Conservation (phyloP, 805 yeast genomes). For the Saccharomyces eubayanus region DNA sequence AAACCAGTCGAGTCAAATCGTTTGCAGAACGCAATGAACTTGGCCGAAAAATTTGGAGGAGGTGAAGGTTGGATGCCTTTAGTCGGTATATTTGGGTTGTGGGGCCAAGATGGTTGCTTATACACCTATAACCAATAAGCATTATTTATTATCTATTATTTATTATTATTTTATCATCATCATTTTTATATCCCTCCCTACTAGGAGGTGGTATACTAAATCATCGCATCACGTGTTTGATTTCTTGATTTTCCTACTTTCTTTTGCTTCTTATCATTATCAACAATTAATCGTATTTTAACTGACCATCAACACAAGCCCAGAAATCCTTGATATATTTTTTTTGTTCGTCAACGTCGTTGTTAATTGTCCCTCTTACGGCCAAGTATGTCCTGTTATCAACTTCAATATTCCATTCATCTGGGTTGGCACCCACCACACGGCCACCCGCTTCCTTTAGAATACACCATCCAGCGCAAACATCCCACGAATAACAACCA, state of each 20-base stretch:
- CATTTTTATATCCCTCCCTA: background rate
- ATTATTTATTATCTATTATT: background rate
- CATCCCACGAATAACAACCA: slow-evolving; percentile 65
- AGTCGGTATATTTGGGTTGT: slow-evolving; percentile 46
- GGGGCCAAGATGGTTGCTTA: slow-evolving; percentile 69
- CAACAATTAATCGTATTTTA: slow-evolving; percentile 30
- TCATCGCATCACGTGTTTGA: background rate
- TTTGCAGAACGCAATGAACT: slow-evolving; percentile 23
- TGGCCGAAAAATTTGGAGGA: slow-evolving; percentile 32
- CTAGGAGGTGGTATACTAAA: background rate
- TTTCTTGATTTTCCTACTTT: background rate
- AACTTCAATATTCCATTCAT: slow-evolving; percentile 41
- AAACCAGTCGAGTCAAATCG: slow-evolving; percentile 33
- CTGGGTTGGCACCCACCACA: slow-evolving; percentile 47
- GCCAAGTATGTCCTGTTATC: slow-evolving; percentile 48
- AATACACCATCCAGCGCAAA: slow-evolving; percentile 62
- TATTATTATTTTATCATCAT: background rate
- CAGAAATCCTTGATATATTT: slow-evolving; percentile 45
- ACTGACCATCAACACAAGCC: slow-evolving; percentile 41
- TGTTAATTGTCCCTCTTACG: slow-evolving; percentile 40
- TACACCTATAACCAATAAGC: slow-evolving; percentile 35
- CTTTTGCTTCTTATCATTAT: background rate
- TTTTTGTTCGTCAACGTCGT: slow-evolving; percentile 31
- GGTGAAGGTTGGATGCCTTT: slow-evolving; percentile 46
- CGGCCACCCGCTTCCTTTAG: slow-evolving; percentile 52